Evolutionary conservation across 345 rosid species (phyloP).

Genomic region (Lagerstroemia speciosa): DNA sequence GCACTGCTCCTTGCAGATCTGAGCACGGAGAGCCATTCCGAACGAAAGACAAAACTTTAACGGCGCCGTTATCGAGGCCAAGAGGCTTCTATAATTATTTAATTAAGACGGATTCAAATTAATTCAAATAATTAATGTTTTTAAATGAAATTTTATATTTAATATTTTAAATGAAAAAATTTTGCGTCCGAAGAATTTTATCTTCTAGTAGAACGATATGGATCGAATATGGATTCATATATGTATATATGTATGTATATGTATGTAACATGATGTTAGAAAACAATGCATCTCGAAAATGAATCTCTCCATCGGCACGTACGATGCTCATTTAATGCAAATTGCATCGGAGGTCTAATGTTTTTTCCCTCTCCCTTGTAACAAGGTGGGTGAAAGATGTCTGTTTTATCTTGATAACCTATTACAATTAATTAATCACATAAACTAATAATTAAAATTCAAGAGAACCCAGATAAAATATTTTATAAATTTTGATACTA

Average conservation of each 20-base stretch:
- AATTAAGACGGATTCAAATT: too few relatives aligned
- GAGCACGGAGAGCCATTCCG: neutral
- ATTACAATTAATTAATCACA: conserved; percentile 11
- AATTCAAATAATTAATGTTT: too few relatives aligned
- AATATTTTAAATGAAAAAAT: too few relatives aligned
- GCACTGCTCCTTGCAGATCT: neutral
- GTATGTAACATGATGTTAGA: conserved; percentile 8
- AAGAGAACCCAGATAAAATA: conserved; percentile 10
- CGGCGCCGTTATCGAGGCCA: conserved; percentile 18
- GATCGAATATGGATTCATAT: too few relatives aligned
- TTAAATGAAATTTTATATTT: too few relatives aligned
- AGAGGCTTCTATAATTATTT: neutral
- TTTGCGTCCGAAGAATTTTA: too few relatives aligned
- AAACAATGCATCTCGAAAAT: conserved; percentile 40
- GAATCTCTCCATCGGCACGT: conserved; percentile 28
- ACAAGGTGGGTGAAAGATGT: conserved; percentile 37
- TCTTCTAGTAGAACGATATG: too few relatives aligned
- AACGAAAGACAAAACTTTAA: neutral
- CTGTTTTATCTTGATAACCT: conserved; percentile 35
- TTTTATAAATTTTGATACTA: too few relatives aligned
- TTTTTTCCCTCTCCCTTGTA: conserved; percentile 7
- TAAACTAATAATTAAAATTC: neutral
- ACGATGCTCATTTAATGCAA: conserved; percentile 45
- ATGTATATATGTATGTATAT: too few relatives aligned
- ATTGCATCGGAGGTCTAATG: conserved; percentile 30